Evolutionary conservation across 148 eudicot genomes (phyloP).

Genomic region (Rheum nobile): DNA sequence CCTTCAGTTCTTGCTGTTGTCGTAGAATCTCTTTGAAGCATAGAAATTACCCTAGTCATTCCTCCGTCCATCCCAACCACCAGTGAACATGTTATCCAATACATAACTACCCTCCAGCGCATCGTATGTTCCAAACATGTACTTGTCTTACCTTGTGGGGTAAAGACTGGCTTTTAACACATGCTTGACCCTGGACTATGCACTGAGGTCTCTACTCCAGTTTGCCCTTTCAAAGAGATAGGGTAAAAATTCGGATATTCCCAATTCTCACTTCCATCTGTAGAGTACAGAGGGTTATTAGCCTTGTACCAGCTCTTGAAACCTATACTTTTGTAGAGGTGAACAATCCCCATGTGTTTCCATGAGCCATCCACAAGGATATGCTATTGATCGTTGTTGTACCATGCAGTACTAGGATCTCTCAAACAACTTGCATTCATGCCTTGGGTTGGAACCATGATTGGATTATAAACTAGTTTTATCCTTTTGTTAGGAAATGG

Average conservation of each 20-base stretch:
- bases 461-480: constrained; percentile 43
- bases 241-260: constrained; percentile 79
- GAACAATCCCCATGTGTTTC: constrained; percentile 32
- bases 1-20: constrained; percentile 29
- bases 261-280: constrained; percentile 46
- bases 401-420: constrained; percentile 38
- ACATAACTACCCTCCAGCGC: constrained; percentile 21
- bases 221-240: constrained; percentile 17
- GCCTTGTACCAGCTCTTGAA: constrained; percentile 49
- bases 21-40: constrained; percentile 65
- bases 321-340: constrained; percentile 44
- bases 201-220: constrained; percentile 29
- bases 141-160: constrained; percentile 46
- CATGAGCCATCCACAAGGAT: constrained; percentile 38
- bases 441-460: constrained; percentile 32
- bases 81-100: constrained; percentile 31
- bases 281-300: constrained; percentile 42
- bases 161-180: constrained; percentile 68
- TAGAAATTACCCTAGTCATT: constrained; percentile 69
- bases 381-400: constrained; percentile 22
- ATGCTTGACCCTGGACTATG: constrained; percentile 28
- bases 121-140: constrained; percentile 44
- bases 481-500: constrained; percentile 58
- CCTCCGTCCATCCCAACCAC: constrained; percentile 64
- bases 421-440: constrained; percentile 43